Evolutionary conservation across 2,329 filamentous ascomycete genomes (phyloP).

Genomic region (Malbranchea zuffiana): DNA sequence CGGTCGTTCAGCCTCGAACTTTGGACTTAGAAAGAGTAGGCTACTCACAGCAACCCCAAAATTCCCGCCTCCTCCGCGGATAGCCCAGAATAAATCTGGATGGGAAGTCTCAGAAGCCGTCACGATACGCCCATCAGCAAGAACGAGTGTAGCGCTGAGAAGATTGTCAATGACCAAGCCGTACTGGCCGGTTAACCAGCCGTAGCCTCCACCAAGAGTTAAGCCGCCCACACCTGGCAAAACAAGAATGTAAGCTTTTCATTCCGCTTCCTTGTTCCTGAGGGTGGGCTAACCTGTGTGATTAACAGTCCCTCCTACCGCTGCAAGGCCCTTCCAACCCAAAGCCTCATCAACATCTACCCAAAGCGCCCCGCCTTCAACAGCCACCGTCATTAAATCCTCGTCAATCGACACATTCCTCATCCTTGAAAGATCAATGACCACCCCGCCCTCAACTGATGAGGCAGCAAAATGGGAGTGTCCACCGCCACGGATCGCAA

Average conservation of each 20-base stretch:
- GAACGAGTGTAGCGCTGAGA: slow-evolving; percentile 27
- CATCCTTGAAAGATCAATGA: slow-evolving; percentile 48
- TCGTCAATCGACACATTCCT: slow-evolving; percentile 41
- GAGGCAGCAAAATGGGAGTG: slow-evolving; percentile 45
- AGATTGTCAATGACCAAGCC: slow-evolving; percentile 46
- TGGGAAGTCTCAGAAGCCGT: slow-evolving; percentile 35
- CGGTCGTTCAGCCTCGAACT: too few species aligned
- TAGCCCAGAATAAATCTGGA: slow-evolving; percentile 39
- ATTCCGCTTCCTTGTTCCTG: background rate
- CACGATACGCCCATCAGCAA: slow-evolving; percentile 30
- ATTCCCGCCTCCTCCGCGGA: slow-evolving; percentile 35
- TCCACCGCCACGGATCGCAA: slow-evolving; percentile 24
- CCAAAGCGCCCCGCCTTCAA: slow-evolving; percentile 46
- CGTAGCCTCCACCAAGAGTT: slow-evolving; percentile 48
- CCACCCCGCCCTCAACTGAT: slow-evolving; percentile 44
- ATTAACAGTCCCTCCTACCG: slow-evolving; percentile 47
- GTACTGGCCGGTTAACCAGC: slow-evolving; percentile 43
- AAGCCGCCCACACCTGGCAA: slow-evolving; percentile 41
- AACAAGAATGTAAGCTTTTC: background rate
- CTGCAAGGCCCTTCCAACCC: slow-evolving; percentile 41
- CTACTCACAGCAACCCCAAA: slow-evolving; percentile 38
- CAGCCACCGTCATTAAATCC: slow-evolving; percentile 36
- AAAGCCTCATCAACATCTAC: slow-evolving; percentile 45
- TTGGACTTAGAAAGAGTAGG: too few species aligned
- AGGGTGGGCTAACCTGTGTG: slow-evolving; percentile 41